phyloP scores from a whole-genome alignment of 2,329 filamentous ascomycete species.

The Talaromyces sp. region DNA sequence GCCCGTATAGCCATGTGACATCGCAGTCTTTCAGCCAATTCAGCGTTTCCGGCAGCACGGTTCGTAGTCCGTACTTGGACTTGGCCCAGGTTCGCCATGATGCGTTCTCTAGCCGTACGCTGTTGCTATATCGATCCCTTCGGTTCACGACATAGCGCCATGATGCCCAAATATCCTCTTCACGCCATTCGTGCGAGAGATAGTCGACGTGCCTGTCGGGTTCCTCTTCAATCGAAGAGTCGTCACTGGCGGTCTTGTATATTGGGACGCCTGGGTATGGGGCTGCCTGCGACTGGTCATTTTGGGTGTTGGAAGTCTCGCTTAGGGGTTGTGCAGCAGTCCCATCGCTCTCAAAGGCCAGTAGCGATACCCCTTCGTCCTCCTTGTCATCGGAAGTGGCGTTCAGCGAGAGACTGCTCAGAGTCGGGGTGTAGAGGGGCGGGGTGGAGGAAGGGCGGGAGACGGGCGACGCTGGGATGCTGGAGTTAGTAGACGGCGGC shows the following conservation, averaged over 20 bases:
- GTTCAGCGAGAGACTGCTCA: conserved; percentile 35
- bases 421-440: conserved; percentile 32
- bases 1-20: conserved; percentile 95
- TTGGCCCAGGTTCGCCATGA: conserved; percentile 98
- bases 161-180: conserved; percentile 96
- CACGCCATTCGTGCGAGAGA: conserved; percentile 84
- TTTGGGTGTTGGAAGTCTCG: not conserved
- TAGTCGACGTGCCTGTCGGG: conserved; percentile 93
- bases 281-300: not conserved
- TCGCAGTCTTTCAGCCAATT: conserved; percentile 99
- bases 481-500: conserved; percentile 31
- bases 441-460: conserved; percentile 26
- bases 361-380: conserved; percentile 30
- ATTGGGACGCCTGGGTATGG: not conserved
- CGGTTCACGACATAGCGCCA: conserved; percentile 90
- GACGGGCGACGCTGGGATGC: conserved; percentile 34
- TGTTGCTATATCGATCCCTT: conserved; percentile 72
- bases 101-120: conserved; percentile 83
- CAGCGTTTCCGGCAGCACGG: conserved; percentile 82
- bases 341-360: conserved; percentile 38
- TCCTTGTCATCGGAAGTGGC: conserved; percentile 15
- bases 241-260: conserved; percentile 47
- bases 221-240: conserved; percentile 67
- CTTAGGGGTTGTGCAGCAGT: conserved; percentile 11
- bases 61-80: conserved; percentile 78